Evolutionary conservation across 305 asterid genomes (phyloP), one percentile per base, ranked within the genome.

Genomic region (Solanum hybrid): DNA sequence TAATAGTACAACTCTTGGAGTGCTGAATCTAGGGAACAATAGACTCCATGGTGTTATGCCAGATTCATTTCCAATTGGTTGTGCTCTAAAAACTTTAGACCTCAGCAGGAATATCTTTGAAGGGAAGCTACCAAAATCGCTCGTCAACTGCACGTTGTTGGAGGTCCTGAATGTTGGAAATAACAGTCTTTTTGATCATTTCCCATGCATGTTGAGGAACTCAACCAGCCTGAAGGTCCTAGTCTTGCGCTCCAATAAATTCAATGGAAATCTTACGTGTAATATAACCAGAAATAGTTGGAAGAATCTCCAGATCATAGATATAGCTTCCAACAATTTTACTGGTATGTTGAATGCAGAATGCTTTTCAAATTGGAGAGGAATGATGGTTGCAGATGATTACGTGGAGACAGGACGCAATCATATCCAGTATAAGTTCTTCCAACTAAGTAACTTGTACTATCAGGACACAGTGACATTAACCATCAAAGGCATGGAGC

Each of bases 11-110:
- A 6, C 22, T 24, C 92, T 93, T 13, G 90, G 79, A 9, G 95
- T 94, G 27, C 89, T 96, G 91, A 94, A 93, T 90, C 89, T 95
- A 31, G 91, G 94, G 38, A 89, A 89, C 33, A 96, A 95, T 93
- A 89, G 86, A 4, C 93, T 95, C 24, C 73, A 5, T 26, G 95
- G 95, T 10, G 88, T n/a, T 13, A 93, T 94, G 7, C 95, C 96
- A 1, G 91, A 90, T 45, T 20, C 86, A 2, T 90, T 93, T 89
- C 83, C 41, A 27, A n/a, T 41, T 27, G 6, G 8, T 68, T 91
- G 89, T 87, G 41, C 14, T 51, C 90, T 89, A 45, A 87, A 22
- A 90, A 88, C 89, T 10, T 11, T 94, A 90, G 92, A 94, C 91
- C 84, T 93, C 78, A 37, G 94, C 32, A 7, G 41, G 79, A 96